These are phyloP conservation scores for Cutaneotrichosporon mucoides DNA, from an alignment of 1,284 basidiomycete species.

Conservation along the genomic window DNA sequence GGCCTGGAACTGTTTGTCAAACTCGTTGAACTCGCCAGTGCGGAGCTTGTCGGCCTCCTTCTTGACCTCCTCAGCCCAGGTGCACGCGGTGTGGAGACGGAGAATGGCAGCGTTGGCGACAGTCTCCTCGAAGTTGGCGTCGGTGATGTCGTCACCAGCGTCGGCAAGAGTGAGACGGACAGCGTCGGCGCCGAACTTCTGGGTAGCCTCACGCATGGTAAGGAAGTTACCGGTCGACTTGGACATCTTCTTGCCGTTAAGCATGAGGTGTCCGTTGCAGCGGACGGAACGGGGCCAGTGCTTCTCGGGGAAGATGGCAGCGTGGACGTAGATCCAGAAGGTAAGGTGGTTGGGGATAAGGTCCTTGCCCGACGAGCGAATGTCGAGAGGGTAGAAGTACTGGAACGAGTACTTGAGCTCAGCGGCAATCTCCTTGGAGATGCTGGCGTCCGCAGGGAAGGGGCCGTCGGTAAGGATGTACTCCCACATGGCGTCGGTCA, in stretches of 20 bases:
- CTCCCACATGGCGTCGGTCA: constrained; percentile 98
- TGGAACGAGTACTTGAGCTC: constrained; percentile 84
- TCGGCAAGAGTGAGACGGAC: constrained; percentile 90
- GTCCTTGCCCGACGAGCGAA: constrained; percentile 98
- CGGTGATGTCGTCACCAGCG: constrained; percentile 95
- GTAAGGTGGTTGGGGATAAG: constrained; percentile 95
- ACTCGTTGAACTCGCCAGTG: constrained; percentile 55
- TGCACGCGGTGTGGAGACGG: constrained; percentile 83
- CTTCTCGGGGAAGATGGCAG: constrained; percentile 87
- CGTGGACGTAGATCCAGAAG: constrained; percentile 91
- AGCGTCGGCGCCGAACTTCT: constrained; percentile 56
- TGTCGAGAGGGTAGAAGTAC: constrained; percentile 98
- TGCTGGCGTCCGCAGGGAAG: constrained; percentile 61
- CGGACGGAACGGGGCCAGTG: constrained; percentile 92
- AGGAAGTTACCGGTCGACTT: constrained; percentile 74
- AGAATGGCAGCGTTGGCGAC: constrained; percentile 97
- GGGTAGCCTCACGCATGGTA: constrained; percentile 49
- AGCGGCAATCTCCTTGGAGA: constrained; percentile 75
- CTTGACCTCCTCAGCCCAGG: constrained; percentile 86
- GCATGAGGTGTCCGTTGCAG: constrained; percentile 92
- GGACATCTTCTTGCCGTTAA: constrained; percentile 99
- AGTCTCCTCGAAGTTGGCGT: constrained; percentile 92
- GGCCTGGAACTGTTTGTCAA: constrained; percentile 86
- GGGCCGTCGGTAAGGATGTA: constrained; percentile 78
- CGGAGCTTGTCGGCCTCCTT: constrained; percentile 64